Base-by-base conservation (phyloP, 495 filamentous ascomycete genomes). In the Talaromyces nanjingensis region DNA sequence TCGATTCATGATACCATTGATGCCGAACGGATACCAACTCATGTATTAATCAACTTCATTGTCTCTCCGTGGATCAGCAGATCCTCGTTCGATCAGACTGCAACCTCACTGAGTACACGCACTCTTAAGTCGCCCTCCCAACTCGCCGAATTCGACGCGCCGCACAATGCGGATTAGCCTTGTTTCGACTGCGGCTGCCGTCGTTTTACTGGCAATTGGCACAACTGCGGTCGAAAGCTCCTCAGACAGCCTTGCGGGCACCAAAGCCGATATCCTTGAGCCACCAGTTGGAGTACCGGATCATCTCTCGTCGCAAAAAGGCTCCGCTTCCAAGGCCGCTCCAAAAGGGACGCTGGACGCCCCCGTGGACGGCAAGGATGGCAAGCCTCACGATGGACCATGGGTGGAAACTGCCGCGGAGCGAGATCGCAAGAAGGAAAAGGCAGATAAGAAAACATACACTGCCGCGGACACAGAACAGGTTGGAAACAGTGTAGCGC, bases 311-410 rank as follows among this genome's bases (percentile, higher is more conserved):
- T 25, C 29, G 62, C 34, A 33, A 53, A 42, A 27, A 24, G 55
- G 39, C 18, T 25, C 64, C 11, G 34, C 62, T 25, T 65, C 71
- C 54, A 71, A 75, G 59, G 63, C 63, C 42, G 52, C 67, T 56
- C 67, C 70, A 14, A 77, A 76, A 66, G 91, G 90, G 57, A 92
- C 91, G 64, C 91, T 90, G 76, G 87, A 94, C 79, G 91, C 91
- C 66, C 94, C 96, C 1, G 89, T 98, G 6, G 94, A 98, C 72
- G 96, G 94, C 37, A 89, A 91, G 66, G 94, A 98, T 81, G 94
- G 94, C 27, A 93, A 92, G 79, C 94, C 94, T 34, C 94, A 98
- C 72, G 85, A 86, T 25, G 94, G 94, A 8, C 94, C 96, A 2
- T 93, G 90, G 74, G 89, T 94, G 59, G 88, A 89, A 66, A 86